Evolutionary conservation across 345 rosid genomes (phyloP).

Genomic region (Gossypium ekmanianum): DNA sequence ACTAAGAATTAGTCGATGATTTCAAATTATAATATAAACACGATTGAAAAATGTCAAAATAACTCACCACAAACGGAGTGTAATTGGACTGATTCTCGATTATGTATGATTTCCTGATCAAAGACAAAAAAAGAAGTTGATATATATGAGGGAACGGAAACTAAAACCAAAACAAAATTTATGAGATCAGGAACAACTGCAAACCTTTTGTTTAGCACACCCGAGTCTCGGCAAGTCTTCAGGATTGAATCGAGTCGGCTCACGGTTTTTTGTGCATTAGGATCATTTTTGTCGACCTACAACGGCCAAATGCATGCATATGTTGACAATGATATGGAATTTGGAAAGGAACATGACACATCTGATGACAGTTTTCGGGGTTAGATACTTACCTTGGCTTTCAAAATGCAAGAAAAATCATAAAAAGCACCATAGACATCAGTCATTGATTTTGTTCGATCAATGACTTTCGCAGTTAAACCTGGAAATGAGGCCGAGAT

Average conservation of each 20-base stretch:
- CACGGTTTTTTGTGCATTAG: constrained; percentile 58
- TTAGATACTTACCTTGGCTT: constrained; percentile 51
- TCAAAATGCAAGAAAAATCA: constrained; percentile 70
- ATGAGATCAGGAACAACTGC: not conserved
- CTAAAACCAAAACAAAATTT: not conserved
- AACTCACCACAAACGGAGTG: constrained; percentile 33
- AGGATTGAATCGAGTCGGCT: constrained; percentile 58
- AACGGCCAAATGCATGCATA: not conserved
- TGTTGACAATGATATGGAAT: not conserved
- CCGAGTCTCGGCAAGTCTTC: constrained; percentile 60
- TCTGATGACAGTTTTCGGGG: not conserved
- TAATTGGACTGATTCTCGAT: constrained; percentile 23
- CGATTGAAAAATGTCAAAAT: not conserved
- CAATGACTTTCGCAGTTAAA: constrained; percentile 82
- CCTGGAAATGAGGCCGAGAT: constrained; percentile 39
- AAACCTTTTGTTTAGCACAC: constrained; percentile 55
- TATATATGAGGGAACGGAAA: not conserved
- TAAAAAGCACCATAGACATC: constrained; percentile 89
- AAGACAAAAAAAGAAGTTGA: constrained; percentile 4
- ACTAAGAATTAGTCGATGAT: too few relatives aligned
- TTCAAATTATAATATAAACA: not conserved
- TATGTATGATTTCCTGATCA: constrained; percentile 54
- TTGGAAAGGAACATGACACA: not conserved
- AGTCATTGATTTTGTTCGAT: constrained; percentile 73
- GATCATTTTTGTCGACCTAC: constrained; percentile 71